These are phyloP conservation scores for Diplodia seriata DNA, from an alignment of 2,329 filamentous ascomycete genomes.

Conservation along the genomic window DNA sequence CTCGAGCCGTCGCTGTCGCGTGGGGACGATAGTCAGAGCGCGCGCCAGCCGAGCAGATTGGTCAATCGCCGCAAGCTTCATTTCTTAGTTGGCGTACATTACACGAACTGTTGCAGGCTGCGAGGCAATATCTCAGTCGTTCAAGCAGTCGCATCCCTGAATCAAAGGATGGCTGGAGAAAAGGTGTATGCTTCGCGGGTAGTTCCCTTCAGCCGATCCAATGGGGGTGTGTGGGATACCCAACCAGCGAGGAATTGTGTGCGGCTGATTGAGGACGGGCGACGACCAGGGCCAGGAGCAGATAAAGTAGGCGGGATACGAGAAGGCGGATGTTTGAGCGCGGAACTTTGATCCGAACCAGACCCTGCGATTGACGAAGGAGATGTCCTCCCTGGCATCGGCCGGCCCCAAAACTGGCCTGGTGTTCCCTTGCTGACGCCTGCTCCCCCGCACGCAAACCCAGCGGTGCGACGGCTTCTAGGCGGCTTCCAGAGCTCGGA, in stretches of 20 bases:
- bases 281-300: too few species aligned
- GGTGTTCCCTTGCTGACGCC: not conserved
- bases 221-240: not conserved
- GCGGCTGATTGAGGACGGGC: not conserved
- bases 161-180: conserved; percentile 3
- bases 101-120: too few species aligned
- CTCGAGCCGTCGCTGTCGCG: conserved; percentile 10
- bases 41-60: conserved; percentile 4
- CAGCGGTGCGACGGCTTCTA: conserved; percentile 1
- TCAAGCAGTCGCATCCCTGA: not conserved
- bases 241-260: too few species aligned
- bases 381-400: not conserved
- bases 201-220: conserved; percentile 20
- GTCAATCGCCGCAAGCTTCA: conserved; percentile 5
- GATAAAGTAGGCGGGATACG: not conserved
- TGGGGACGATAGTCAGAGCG: not conserved
- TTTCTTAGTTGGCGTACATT: not conserved
- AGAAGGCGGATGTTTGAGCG: too few species aligned
- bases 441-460: not conserved
- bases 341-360: not conserved
- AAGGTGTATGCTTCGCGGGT: not conserved
- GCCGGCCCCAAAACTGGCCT: not conserved
- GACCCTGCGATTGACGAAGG: conserved; percentile 24
- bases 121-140: too few species aligned
- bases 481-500: conserved; percentile 11